These are phyloP conservation scores for Tricholoma hemisulphureum DNA, from an alignment of 768 basidiomycete species.

Conservation along the genomic window DNA sequence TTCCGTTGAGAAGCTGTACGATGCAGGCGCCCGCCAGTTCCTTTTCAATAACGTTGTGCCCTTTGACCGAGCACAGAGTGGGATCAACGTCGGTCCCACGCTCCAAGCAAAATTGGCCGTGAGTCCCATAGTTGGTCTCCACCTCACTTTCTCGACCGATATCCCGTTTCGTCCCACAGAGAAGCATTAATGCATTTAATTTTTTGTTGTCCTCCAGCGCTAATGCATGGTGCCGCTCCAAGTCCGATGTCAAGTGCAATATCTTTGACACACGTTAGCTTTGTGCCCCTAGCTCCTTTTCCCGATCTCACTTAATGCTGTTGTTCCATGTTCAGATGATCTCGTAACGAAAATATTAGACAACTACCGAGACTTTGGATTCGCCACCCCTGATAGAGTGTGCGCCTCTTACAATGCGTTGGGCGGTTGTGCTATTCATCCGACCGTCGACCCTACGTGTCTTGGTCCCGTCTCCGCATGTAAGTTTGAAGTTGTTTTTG, in stretches of 20 bases:
- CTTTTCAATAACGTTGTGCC: slow-evolving; percentile 23
- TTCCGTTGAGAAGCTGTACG: slow-evolving; percentile 19
- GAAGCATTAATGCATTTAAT: slow-evolving; percentile 21
- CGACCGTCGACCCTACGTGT: slow-evolving; percentile 15
- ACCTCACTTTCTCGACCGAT: neutral
- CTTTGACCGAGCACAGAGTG: slow-evolving; percentile 20
- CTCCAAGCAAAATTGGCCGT: slow-evolving; percentile 21
- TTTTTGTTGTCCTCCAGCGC: slow-evolving; percentile 16
- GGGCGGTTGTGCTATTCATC: slow-evolving; percentile 11
- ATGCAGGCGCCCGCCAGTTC: slow-evolving; percentile 20
- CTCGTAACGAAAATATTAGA: slow-evolving; percentile 21
- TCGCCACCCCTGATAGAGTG: slow-evolving; percentile 15
- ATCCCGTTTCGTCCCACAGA: slow-evolving; percentile 1
- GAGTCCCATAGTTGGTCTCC: neutral
- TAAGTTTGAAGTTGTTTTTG: neutral
- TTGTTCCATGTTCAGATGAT: slow-evolving; percentile 6
- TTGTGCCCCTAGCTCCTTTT: too few species aligned
- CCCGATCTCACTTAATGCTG: too few species aligned
- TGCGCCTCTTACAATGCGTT: slow-evolving; percentile 18
- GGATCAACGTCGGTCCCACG: slow-evolving; percentile 12
- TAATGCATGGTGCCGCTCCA: slow-evolving; percentile 14
- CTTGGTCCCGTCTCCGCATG: slow-evolving; percentile 19
- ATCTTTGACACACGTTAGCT: slow-evolving; percentile 21
- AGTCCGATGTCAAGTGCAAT: slow-evolving; percentile 14
- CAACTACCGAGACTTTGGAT: slow-evolving; percentile 15